A percentile compares a stretch with the other conserved stretches of the same genome.
phyloP scores from a whole-genome alignment of 176 grass and related monocot species.

The Rhynchospora pubera region DNA sequence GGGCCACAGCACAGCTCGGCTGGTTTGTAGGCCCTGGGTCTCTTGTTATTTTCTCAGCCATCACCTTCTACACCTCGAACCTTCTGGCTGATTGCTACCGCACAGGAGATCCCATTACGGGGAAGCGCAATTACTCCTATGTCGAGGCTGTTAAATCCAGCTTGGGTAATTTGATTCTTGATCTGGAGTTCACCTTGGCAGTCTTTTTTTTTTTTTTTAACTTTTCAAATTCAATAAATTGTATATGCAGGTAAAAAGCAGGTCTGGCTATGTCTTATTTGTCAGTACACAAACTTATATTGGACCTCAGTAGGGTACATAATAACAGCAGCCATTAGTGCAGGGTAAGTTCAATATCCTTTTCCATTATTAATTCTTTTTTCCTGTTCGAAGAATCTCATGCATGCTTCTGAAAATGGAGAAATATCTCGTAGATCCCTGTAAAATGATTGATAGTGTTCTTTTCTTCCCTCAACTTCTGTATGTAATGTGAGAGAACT shows the following conservation, averaged over 20 bases:
- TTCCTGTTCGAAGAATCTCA: background rate
- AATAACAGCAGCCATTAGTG: conserved; percentile 79
- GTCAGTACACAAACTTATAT: conserved; percentile 75
- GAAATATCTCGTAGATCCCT: background rate
- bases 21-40: conserved; percentile 58
- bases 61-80: conserved; percentile 82
- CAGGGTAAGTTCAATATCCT: conserved; percentile 44
- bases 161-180: conserved; percentile 34
- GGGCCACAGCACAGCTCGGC: conserved; percentile 79
- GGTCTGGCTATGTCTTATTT: conserved; percentile 59
- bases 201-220: background rate
- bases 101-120: conserved; percentile 33
- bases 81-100: conserved; percentile 89
- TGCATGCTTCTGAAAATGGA: background rate
- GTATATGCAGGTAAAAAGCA: conserved; percentile 47
- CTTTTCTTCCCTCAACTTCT: background rate
- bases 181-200: background rate
- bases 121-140: conserved; percentile 81
- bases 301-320: conserved; percentile 74
- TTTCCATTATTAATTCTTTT: conserved; percentile 8
- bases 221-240: background rate
- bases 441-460: background rate
- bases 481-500: background rate
- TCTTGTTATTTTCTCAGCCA: conserved; percentile 50
- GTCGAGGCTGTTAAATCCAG: conserved; percentile 66